A percentile compares a stretch with the other conserved stretches of the same genome.
phyloP scores from a whole-genome alignment of 2,329 filamentous ascomycete genomes.

The Penicillium sp. region DNA sequence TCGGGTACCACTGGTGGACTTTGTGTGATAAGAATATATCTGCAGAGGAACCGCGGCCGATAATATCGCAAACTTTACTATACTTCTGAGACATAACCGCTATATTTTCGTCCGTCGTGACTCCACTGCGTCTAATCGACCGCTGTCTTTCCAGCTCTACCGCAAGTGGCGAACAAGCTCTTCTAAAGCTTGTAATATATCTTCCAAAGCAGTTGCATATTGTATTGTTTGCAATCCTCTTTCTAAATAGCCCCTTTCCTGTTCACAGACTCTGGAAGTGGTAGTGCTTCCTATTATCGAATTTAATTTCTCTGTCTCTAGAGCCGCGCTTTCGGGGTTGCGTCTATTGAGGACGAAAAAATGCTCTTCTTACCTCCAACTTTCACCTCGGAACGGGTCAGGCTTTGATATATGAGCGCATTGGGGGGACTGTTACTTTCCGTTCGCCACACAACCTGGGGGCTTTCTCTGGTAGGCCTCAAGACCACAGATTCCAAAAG shows the following conservation, averaged over 20 bases:
- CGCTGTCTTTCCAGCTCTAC: conserved; percentile 2
- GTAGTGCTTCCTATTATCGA: conserved; percentile 7
- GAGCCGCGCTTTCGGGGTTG: conserved; percentile 1
- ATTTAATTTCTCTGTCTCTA: conserved; percentile 1
- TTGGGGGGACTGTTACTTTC: neutral
- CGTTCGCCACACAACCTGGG: neutral
- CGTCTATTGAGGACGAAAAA: neutral
- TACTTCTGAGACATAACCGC: conserved; percentile 4
- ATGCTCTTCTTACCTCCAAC: neutral
- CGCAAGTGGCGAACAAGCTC: neutral
- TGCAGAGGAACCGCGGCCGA: conserved; percentile 85
- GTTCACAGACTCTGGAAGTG: conserved; percentile 6
- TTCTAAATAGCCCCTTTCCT: neutral
- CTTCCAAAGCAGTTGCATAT: conserved; percentile 2
- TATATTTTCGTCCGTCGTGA: conserved; percentile 3
- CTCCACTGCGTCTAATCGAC: neutral
- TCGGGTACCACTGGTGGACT: conserved; percentile 5
- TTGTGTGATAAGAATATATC: conserved; percentile 90
- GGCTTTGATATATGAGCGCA: conserved; percentile 1
- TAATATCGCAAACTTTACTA: conserved; percentile 30
- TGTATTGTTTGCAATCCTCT: conserved; percentile 1
- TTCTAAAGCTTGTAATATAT: neutral
- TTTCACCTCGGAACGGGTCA: conserved; percentile 1
- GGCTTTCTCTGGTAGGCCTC: neutral
- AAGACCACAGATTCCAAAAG: conserved; percentile 1